phyloP scores from a whole-genome alignment of 371 early-diverging fungal species.

The Zychaea mexicana region DNA sequence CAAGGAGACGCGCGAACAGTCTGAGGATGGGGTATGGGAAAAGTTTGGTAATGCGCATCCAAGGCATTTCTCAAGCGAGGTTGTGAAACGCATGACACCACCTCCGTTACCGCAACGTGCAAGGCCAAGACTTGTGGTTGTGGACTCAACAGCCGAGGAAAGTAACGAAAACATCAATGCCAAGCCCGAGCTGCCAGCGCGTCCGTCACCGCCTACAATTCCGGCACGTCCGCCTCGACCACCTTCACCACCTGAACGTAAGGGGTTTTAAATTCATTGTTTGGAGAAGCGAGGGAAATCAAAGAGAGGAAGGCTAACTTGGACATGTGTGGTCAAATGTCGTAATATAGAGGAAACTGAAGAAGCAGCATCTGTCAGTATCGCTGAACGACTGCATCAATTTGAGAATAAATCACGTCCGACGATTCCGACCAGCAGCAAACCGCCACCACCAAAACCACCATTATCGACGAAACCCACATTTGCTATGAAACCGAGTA shows the following conservation, averaged over 20 bases:
- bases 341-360: not conserved
- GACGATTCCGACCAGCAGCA: not conserved
- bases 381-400: slow-evolving; percentile 18
- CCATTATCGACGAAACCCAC: slow-evolving; percentile 27
- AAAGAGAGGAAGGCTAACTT: not conserved
- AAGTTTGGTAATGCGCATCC: slow-evolving; percentile 76
- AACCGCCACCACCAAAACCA: slow-evolving; percentile 29
- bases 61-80: slow-evolving; percentile 17
- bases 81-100: slow-evolving; percentile 15
- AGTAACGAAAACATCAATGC: not conserved
- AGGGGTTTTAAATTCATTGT: not conserved
- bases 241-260: slow-evolving; percentile 3
- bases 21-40: slow-evolving; percentile 79
- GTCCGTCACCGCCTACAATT: slow-evolving; percentile 7
- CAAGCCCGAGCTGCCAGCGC: not conserved
- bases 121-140: slow-evolving; percentile 20
- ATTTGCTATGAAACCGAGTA: not conserved
- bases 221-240: slow-evolving; percentile 20
- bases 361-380: slow-evolving; percentile 7
- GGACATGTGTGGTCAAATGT: too few relatives aligned
- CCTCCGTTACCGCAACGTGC: slow-evolving; percentile 26
- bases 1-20: slow-evolving; percentile 66
- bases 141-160: slow-evolving; percentile 5
- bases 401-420: slow-evolving; percentile 13
- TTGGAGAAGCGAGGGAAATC: not conserved